Evolutionary conservation across 2,329 filamentous ascomycete species (phyloP).

Genomic region (Colletotrichum sp.): DNA sequence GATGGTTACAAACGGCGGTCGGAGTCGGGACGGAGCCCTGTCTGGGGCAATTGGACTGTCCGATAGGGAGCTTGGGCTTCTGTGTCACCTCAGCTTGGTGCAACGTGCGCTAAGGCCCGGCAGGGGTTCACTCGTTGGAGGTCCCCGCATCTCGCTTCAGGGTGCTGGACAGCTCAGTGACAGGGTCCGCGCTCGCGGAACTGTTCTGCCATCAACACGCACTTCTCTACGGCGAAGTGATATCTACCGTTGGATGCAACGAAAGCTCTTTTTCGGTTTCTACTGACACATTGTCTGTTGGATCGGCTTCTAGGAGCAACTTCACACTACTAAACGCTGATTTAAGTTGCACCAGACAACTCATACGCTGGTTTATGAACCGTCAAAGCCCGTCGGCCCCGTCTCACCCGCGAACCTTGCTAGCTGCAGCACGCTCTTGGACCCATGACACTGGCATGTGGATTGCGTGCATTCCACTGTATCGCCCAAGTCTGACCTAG

Average conservation of each 20-base stretch:
- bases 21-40: slow-evolving; percentile 1
- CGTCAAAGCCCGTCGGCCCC: background rate
- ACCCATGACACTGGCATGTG: slow-evolving; percentile 12
- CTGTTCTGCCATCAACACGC: background rate
- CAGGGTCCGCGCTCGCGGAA: background rate
- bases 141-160: background rate
- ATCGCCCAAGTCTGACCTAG: slow-evolving; percentile 15
- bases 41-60: background rate
- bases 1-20: background rate
- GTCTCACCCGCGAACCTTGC: background rate
- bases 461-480: background rate
- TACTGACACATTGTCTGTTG: background rate
- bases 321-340: background rate
- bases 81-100: background rate
- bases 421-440: background rate
- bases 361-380: background rate
- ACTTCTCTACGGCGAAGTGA: background rate
- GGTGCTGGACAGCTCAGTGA: background rate
- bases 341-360: background rate
- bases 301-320: background rate
- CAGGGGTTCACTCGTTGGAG: slow-evolving; percentile 1
- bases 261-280: background rate
- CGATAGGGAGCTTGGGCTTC: slow-evolving; percentile 5
- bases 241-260: background rate
- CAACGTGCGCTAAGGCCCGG: background rate